Conservation (phyloP, 352 stramenopile genomes). For the Pythium aphanidermatum region DNA sequence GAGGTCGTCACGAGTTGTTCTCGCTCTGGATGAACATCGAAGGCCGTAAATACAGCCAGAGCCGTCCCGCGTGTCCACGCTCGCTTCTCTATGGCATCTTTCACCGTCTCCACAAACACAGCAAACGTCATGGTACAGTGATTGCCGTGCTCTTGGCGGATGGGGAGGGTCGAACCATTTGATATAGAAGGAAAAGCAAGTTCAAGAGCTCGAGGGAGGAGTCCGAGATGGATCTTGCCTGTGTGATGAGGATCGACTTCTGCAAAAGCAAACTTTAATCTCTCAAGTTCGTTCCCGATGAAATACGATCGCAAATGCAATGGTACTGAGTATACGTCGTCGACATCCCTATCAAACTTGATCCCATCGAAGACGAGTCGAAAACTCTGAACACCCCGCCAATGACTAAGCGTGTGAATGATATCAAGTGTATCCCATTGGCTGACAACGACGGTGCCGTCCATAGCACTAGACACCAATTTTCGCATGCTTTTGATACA, state of each 20-base stretch:
- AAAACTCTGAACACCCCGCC: slow-evolving; percentile 24
- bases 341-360: not conserved
- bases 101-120: slow-evolving; percentile 22
- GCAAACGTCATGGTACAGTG: slow-evolving; percentile 19
- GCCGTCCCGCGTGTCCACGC: not conserved
- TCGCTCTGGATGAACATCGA: slow-evolving; percentile 25
- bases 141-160: not conserved
- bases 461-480: slow-evolving; percentile 23
- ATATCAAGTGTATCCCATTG: slow-evolving; percentile 27
- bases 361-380: not conserved
- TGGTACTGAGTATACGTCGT: slow-evolving; percentile 23
- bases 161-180: not conserved
- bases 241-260: slow-evolving; percentile 2
- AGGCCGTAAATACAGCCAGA: slow-evolving; percentile 14
- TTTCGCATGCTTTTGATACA: slow-evolving; percentile 9
- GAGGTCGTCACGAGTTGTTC: slow-evolving; percentile 29
- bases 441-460: slow-evolving; percentile 31
- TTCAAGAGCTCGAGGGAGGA: slow-evolving; percentile 18
- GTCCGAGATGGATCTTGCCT: slow-evolving; percentile 10
- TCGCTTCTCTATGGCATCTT: slow-evolving; percentile 16
- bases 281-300: slow-evolving; percentile 29
- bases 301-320: slow-evolving; percentile 24
- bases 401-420: slow-evolving; percentile 34
- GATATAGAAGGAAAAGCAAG: slow-evolving; percentile 17
- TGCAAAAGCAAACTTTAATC: slow-evolving; percentile 25